Evolutionary conservation across 2,329 filamentous ascomycete species (phyloP).

Genomic region (Sordariomycetes sp.): DNA sequence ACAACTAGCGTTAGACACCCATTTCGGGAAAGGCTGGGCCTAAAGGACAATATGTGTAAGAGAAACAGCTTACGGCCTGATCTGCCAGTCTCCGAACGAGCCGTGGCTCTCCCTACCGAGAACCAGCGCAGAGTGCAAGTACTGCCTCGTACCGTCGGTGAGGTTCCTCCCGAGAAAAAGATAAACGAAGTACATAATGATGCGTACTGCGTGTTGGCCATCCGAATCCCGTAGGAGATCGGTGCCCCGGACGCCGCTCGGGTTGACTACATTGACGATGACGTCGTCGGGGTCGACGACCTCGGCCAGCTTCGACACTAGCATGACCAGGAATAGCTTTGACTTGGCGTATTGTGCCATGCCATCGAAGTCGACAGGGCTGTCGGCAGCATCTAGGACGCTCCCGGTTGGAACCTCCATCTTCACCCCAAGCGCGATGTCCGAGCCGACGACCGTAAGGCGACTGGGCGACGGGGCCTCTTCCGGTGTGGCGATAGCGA

Average conservation of each 20-base stretch:
- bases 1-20: background rate
- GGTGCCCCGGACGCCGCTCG: constrained; percentile 10
- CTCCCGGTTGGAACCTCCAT: constrained; percentile 9
- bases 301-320: constrained; percentile 8
- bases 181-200: background rate
- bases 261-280: constrained; percentile 13
- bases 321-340: constrained; percentile 12
- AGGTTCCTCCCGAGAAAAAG: constrained; percentile 7
- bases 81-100: constrained; percentile 10
- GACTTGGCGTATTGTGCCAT: constrained; percentile 10
- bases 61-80: constrained; percentile 11
- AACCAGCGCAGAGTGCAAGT: constrained; percentile 11
- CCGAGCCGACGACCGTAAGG: constrained; percentile 16
- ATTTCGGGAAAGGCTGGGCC: background rate
- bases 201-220: background rate
- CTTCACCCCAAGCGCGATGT: constrained; percentile 10
- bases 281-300: constrained; percentile 10
- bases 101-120: constrained; percentile 13
- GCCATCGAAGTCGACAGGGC: background rate
- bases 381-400: constrained; percentile 6
- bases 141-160: constrained; percentile 10
- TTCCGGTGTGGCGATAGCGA: background rate
- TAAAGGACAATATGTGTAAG: background rate
- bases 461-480: constrained; percentile 7
- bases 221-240: constrained; percentile 6